phyloP scores from a whole-genome alignment of 75 land plant genomes.

The Pinus tabuliformis region DNA sequence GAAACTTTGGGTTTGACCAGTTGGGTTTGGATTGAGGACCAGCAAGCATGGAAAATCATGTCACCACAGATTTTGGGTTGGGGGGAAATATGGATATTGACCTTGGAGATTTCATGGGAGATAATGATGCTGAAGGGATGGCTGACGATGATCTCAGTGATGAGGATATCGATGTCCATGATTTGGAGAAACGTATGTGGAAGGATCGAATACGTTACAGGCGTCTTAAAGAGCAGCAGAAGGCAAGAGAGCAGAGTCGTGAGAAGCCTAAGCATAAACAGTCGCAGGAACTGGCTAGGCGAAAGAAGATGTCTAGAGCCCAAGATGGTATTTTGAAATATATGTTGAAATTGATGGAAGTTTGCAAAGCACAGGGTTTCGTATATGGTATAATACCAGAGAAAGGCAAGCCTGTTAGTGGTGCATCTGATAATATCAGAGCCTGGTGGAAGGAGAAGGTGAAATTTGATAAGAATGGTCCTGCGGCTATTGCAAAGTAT shows the following conservation, averaged over 20 bases:
- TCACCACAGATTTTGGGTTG: too few relatives aligned
- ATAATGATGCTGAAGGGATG: conserved; percentile 4
- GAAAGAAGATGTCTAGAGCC: conserved; percentile 55
- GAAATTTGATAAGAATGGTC: conserved; percentile 45
- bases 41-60: too few relatives aligned
- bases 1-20: too few relatives aligned
- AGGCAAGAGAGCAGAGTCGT: conserved; percentile 11
- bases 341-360: conserved; percentile 56
- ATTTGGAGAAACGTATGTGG: conserved; percentile 90
- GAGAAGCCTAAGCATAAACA: conserved; percentile 34
- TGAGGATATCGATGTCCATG: conserved; percentile 76
- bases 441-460: conserved; percentile 66
- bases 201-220: conserved; percentile 57
- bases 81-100: background rate
- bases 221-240: conserved; percentile 49
- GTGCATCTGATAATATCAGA: conserved; percentile 42
- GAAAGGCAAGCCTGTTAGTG: conserved; percentile 54
- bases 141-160: conserved; percentile 60
- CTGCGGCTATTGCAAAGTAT: conserved; percentile 49
- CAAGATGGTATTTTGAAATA: conserved; percentile 55
- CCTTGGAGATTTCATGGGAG: background rate
- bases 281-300: conserved; percentile 46
- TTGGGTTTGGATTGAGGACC: too few relatives aligned
- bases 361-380: conserved; percentile 50
- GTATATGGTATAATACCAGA: conserved; percentile 53